Base-by-base conservation (phyloP, 108 stramenopile genomes). In the Cyclotella baltica region DNA sequence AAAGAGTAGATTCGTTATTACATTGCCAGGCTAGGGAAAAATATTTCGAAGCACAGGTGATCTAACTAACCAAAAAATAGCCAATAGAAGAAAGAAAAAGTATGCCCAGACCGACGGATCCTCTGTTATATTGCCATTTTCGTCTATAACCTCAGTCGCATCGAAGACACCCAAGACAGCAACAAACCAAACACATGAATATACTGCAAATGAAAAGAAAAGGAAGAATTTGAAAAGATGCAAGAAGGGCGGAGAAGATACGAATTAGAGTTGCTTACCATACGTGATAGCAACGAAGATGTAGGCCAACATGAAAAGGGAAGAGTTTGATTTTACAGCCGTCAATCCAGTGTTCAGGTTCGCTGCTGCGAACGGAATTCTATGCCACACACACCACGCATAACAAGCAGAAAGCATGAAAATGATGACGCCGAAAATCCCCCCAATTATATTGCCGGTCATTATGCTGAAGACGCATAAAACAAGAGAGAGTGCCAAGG, bases 311-410 rank as follows among this genome's bases (percentile, higher is more conserved):
- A 87, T 36, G 28, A 81, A 62, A 31, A 93, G 43, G 20, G 88
- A 92, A 28, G 67, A 43, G 78, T 94, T 93, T 22, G 66, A 53
- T 67, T 81, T 87, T 0, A 96, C 86, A 22, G 88, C 91, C 4
- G 87, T 85, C 62, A 91, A 62, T 0, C 90, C 92, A 34, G 90
- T 75, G 62, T 61, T 76, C 53, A 87, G 51, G 53, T 88, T 94
- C 1, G 89, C 89, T 0, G 95, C 87, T 3, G 92, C 90, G 84
- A 91, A 93, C 1, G 95, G 90, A 68, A 96, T 91, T 0, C 92
- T 77, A 1, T 55, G 22, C 91, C 95, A 92, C 0, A 96, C 91
- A 29, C 61, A 18, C 11, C 64, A 70, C 19, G 89, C 88, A 69
- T 94, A 94, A 40, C 91, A 94, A 6, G 62, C 33, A 33, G 85